Base-by-base conservation (phyloP, 352 stramenopile species). In the Aphanomyces cochlioides region DNA sequence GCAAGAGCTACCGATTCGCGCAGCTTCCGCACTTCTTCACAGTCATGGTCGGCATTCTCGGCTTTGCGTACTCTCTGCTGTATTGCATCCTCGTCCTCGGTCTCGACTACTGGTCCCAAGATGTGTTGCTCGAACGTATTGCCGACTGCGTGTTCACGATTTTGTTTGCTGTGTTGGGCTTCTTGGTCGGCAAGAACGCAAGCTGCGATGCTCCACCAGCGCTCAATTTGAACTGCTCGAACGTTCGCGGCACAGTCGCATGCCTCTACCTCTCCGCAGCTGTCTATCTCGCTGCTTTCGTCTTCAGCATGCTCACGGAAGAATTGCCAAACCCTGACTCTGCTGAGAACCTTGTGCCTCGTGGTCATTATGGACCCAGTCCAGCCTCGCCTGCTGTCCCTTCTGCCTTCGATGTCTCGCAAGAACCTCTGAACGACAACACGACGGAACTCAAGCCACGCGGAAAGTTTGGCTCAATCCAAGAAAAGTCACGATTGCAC, bases 51-150 rank as follows among this genome's bases (percentile, higher is more conserved):
- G 17, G 15, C 3, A 48, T 47, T 12, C 40, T 56, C 39, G 64
- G 64, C 17, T 63, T 70, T 41, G 43, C 61, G 7, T 70, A 61
- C 40, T 47, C 64, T 5, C 17, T 61, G 36, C 36, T 41, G 17
- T 70, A 70, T 50, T 47, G 64, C 40, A 34, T 70, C n/a, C 53
- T 70, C 39, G 64, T 70, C n/a, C 64, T 70, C 21, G 64, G 47
- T 7, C 38, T 70, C 15, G 64, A 70, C 40, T 56, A 56, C 36
- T 37, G 53, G 37, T n/a, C 28, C 36, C 34, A 54, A 47, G 64
- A 70, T 34, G 54, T 70, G 5, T 50, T 70, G 8, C n/a, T 70
- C 12, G 64, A 70, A 36, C 64, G 64, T 34, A 70, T 70, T 17
- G 37, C 53, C 21, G 64, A 70, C 54, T 15, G 12, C 15, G 12